Evolutionary conservation across 2,329 filamentous ascomycete species (phyloP).

Genomic region (Fusarium chuoi): DNA sequence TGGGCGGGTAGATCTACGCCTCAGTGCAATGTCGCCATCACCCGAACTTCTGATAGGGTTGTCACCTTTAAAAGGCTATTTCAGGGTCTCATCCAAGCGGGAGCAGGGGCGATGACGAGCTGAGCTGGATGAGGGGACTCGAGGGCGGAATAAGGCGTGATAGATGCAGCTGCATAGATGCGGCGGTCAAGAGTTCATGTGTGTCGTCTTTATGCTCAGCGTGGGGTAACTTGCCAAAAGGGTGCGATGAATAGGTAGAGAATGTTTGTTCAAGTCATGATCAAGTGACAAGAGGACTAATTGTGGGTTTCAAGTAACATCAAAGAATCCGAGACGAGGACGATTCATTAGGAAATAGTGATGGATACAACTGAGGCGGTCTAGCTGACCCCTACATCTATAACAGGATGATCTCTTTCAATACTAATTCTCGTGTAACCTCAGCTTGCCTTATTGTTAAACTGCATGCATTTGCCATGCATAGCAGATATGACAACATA

Average conservation of each 20-base stretch:
- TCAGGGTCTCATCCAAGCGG: slow-evolving; percentile 9
- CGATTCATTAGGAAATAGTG: background rate
- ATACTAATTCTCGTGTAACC: background rate
- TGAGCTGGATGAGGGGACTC: slow-evolving; percentile 8
- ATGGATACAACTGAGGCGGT: slow-evolving; percentile 1
- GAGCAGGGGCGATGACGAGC: slow-evolving; percentile 36
- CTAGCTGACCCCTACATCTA: background rate
- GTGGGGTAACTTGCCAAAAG: background rate
- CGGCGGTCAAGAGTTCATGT: background rate
- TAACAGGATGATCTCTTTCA: slow-evolving; percentile 3
- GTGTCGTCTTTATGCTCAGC: background rate
- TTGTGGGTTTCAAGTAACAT: background rate
- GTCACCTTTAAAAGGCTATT: background rate
- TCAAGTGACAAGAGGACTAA: background rate
- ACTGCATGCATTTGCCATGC: background rate
- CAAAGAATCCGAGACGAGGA: background rate
- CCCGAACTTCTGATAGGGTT: slow-evolving; percentile 18
- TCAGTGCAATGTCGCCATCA: slow-evolving; percentile 27
- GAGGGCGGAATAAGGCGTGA: slow-evolving; percentile 10
- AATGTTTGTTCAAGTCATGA: background rate
- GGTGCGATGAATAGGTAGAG: background rate
- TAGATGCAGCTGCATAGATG: slow-evolving; percentile 1
- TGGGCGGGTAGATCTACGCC: slow-evolving; percentile 19
- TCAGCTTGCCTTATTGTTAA: background rate
- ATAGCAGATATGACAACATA: background rate